Base-by-base conservation (phyloP, 2,329 filamentous ascomycete species). In the Microdochium nivale region DNA sequence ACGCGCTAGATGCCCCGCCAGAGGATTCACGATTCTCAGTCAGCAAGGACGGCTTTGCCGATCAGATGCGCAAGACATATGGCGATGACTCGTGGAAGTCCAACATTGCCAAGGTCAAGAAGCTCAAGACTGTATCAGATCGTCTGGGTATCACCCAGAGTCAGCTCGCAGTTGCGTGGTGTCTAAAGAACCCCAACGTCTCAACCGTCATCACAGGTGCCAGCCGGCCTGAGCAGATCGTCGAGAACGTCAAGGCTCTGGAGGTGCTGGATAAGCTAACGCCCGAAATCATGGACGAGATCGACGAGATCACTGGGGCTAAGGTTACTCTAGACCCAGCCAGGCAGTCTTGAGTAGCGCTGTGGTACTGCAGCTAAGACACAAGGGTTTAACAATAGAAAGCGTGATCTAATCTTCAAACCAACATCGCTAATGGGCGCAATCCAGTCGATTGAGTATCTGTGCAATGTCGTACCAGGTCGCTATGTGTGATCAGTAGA, bases 61-160 rank as follows among this genome's bases (percentile, higher is more conserved):
- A 84, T 61, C 77, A 81, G 65, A 73, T 83, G 49, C 71, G 84
- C 57, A 82, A 86, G 68, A 79, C 79, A 14, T 71, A 83, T 35
- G 71, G 77, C 32, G 76, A 80, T 54, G 75, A 79, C 56, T 79
- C 80, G 67, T 82, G 83, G 63, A 73, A 74, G 65, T 62, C 64
- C 13, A 67, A 72, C 57, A 71, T 74, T 70, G 70, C 70, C 50
- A 72, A 72, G 57, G 71, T 75, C 25, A 66, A 63, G 52, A 66
- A 68, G 53, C 60, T 76, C 30, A 70, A 74, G 65, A 58, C 69
- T 49, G 70, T 86, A 46, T 81, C 83, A 1, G 77, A 85, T 53
- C 74, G 74, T 55, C 66, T 86, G 35, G 80, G 76, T 5, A 73
- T 77, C 13, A 74, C 71, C 48, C 73, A 79, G 47, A 68, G 70